A percentile compares a stretch with the other conserved stretches of the same genome.
Conservation (phyloP, 2,329 filamentous ascomycete genomes). For the Cladosporium phlei region DNA sequence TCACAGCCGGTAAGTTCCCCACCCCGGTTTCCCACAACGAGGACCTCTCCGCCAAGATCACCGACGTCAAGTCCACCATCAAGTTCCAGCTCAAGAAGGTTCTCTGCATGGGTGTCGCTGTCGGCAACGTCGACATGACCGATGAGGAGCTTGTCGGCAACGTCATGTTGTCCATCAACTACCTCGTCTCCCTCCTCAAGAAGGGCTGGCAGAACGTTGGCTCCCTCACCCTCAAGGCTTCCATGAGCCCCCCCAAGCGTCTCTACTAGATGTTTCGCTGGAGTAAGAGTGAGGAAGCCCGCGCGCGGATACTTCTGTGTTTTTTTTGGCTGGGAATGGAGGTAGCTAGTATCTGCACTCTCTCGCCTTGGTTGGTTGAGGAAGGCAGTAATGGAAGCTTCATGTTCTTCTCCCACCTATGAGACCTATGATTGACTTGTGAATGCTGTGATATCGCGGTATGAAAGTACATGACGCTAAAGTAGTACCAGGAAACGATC, state of each 20-base stretch:
- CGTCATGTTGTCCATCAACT: slow-evolving; percentile 99
- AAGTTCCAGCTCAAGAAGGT: slow-evolving; percentile 99
- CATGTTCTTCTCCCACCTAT: slow-evolving; percentile 12
- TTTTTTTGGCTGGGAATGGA: slow-evolving; percentile 18
- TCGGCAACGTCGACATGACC: slow-evolving; percentile 97
- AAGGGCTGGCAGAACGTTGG: slow-evolving; percentile 99
- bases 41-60: slow-evolving; percentile 91
- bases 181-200: slow-evolving; percentile 98
- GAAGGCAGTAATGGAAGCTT: slow-evolving; percentile 8
- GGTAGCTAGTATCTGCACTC: slow-evolving; percentile 23
- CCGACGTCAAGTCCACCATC: slow-evolving; percentile 99
- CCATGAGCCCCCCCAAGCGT: slow-evolving; percentile 98
- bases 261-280: slow-evolving; percentile 67
- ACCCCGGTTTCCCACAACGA: slow-evolving; percentile 96
- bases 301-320: slow-evolving; percentile 5
- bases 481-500: too few relatives aligned
- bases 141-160: slow-evolving; percentile 94
- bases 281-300: slow-evolving; percentile 12
- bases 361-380: slow-evolving; percentile 32
- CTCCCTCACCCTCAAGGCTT: slow-evolving; percentile 99
- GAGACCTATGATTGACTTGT: too few relatives aligned
- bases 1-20: slow-evolving; percentile 94
- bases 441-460: too few relatives aligned
- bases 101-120: slow-evolving; percentile 98
- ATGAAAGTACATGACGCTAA: too few relatives aligned